Base-by-base conservation (phyloP, 129 eudicot species). In the Dittrichia graveolens region DNA sequence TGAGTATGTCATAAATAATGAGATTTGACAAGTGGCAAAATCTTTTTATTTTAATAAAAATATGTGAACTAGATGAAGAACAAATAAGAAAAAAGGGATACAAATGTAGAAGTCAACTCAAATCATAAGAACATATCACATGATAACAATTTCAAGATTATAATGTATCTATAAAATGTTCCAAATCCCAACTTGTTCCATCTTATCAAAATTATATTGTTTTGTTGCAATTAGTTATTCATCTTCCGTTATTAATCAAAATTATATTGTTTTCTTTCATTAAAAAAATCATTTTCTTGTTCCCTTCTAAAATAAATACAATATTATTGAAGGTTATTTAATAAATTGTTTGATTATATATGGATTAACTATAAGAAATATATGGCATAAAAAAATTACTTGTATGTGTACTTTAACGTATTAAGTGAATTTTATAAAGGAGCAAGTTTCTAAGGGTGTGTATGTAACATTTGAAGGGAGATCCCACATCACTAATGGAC, bases 121-220 rank as follows among this genome's bases (percentile, higher is more conserved):
- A 57, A 71, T 71, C 54, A 71, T 19, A 5, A 12, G 46, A 70
- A 43, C 56, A 71, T 57, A 57, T 56, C 75, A 57, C 66, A 71
- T 56, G 65, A 71, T 31, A 71, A 44, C 44, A 56, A 43, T 43
- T 9, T 70, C 63, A 31, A 56, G 45, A 56, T 43, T 71, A 56
- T 56, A 14, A 19, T 40, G 6, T 53, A 56, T 71, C 56, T 57
- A 55, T n/a, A 70, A 12, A 3, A 70, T 9, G 12, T 44, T 54
- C 13, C 66, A 56, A 24, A 71, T 71, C 42, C 5, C 65, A 42
- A 45, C 52, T 24, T 41, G 55, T 41, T 24, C 41, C 31, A 50
- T 19, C 53, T 70, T 41, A 71, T 42, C 56, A 58, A 7, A 57
- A 56, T 56, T 43, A 6, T 64, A 43, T 14, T 14, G 7, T 41